Evolutionary conservation across 164 flowering plant species (phyloP).

Genomic region (Vitis vinifera): ASM3070453v1 NC_081822.1:28370001-28370500

Average conservation of each 20-base stretch:
- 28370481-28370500: no score
- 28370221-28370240: slow-evolving; percentile 12
- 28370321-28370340: not conserved
- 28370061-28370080: no score
- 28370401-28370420: not conserved
- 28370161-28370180: slow-evolving; percentile 30
- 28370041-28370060: no score
- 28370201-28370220: slow-evolving; percentile 5
- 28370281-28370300: slow-evolving; percentile 2
- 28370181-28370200: slow-evolving; percentile 4
- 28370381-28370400: not conserved
- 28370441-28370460: no score
- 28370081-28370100: not conserved
- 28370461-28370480: no score
- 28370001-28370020: no score
- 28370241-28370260: slow-evolving; percentile 3
- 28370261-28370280: slow-evolving; percentile 22
- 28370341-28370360: not conserved
- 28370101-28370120: slow-evolving; percentile 11
- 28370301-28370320: slow-evolving; percentile 22
- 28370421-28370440: no score
- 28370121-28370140: slow-evolving; percentile 10
- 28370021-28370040: no score
- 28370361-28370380: not conserved
- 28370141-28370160: slow-evolving; percentile 16